Evolutionary conservation across 208 protist genomes (phyloP).

Genomic region (Trichomonas tenax): DNA sequence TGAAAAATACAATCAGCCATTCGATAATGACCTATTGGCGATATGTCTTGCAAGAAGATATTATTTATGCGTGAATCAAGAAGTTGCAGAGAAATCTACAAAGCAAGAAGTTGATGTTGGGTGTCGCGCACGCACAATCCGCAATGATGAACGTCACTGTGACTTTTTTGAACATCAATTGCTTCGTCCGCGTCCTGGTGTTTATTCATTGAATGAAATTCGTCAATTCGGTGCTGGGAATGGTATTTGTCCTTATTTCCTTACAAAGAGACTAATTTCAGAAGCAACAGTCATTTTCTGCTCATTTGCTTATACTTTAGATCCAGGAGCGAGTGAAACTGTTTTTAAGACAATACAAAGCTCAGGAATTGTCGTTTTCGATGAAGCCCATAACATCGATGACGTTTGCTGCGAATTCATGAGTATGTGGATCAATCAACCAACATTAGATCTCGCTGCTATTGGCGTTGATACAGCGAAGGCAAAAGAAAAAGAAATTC

Average conservation of each 20-base stretch:
- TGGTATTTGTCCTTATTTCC: slow-evolving; percentile 79
- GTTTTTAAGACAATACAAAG: slow-evolving; percentile 53
- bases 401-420: slow-evolving; percentile 95
- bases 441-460: slow-evolving; percentile 49
- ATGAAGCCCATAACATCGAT: slow-evolving; percentile 99
- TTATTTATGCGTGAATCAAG: slow-evolving; percentile 67
- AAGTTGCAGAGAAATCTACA: slow-evolving; percentile 33
- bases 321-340: not conserved
- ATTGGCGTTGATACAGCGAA: not conserved
- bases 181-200: slow-evolving; percentile 47
- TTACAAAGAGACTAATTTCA: slow-evolving; percentile 50
- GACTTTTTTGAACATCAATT: slow-evolving; percentile 36
- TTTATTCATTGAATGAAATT: slow-evolving; percentile 85
- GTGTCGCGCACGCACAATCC: slow-evolving; percentile 72
- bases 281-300: slow-evolving; percentile 89
- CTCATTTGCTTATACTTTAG: slow-evolving; percentile 63
- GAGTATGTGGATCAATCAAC: slow-evolving; percentile 74
- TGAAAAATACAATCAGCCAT: not conserved
- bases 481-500: not conserved
- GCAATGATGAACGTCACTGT: slow-evolving; percentile 54
- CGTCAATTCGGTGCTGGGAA: slow-evolving; percentile 63
- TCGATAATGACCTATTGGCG: slow-evolving; percentile 44
- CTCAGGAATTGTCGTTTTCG: slow-evolving; percentile 92
- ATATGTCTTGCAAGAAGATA: slow-evolving; percentile 49
- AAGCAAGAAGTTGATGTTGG: slow-evolving; percentile 70